Evolutionary conservation across 2,329 filamentous ascomycete genomes (phyloP), one percentile per base, ranked within the genome.

Genomic region (Colletotrichum sublineola): DNA sequence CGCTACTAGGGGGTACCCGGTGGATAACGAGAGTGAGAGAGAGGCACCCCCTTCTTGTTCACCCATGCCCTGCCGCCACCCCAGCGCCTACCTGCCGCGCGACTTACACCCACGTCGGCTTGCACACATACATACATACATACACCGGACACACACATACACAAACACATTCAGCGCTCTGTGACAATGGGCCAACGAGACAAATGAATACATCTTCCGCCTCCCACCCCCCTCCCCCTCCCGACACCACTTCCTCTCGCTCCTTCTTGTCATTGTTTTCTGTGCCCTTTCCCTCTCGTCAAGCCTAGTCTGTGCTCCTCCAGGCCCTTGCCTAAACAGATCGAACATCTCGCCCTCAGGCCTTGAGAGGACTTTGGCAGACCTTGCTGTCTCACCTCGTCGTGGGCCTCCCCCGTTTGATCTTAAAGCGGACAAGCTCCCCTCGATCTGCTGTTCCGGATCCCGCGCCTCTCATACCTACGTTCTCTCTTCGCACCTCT

Each of bases 391-490:
- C 73, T 74, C 62, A 73, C 70, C 68, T 66, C 69, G 55, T 67
- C 71, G 56, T 65, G 66, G 62, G 56, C 55, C 71, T 66, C 56
- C 64, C 72, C 75, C 75, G 40, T 64, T 73, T 75, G 68, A 70
- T 77, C 76, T 78, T 77, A 78, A 78, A 78, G 73, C 68, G 75
- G 77, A 75, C 73, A 76, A 78, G 75, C 68, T 64, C 68, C 73
- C 74, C 68, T 73, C 72, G 71, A 69, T 69, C 71, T 72, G 69
- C 68, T 70, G 68, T 68, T 73, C 71, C 73, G 71, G 68, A 73
- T 63, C 67, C 74, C 71, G 67, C 57, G 68, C 76, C 73, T 74
- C 70, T 73, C 72, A 74, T 73, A 75, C 74, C 75, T 74, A 78
- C 78, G 71, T 71, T 78, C 77, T 76, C 77, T 78, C 74, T 72